Percentiles rank a stretch among this genome's conserved stretches.
These are phyloP conservation scores for Emericellopsis terricola DNA, from an alignment of 495 filamentous ascomycete genomes.

Conservation along the genomic window DNA sequence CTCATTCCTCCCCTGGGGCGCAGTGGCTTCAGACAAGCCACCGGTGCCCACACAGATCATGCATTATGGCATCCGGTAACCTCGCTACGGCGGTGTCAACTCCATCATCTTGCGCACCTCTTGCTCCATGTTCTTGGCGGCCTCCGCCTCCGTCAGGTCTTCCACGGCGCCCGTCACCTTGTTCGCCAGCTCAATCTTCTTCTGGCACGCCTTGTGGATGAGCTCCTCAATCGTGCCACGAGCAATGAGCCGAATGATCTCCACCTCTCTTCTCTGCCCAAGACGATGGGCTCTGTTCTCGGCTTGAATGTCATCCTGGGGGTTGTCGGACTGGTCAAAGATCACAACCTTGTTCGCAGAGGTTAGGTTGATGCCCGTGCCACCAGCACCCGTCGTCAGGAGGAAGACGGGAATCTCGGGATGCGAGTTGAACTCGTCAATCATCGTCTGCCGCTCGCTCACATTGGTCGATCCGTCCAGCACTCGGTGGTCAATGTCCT, in stretches of 20 bases:
- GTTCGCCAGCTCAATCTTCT: slow-evolving; percentile 82
- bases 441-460: slow-evolving; percentile 62
- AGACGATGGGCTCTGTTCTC: slow-evolving; percentile 94
- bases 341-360: slow-evolving; percentile 95
- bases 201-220: slow-evolving; percentile 73
- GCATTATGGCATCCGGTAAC: too few relatives aligned
- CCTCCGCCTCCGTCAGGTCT: slow-evolving; percentile 12
- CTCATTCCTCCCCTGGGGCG: too few relatives aligned
- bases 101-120: slow-evolving; percentile 6
- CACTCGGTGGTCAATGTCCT: slow-evolving; percentile 56
- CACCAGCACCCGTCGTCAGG: slow-evolving; percentile 81
- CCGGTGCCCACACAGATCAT: too few relatives aligned
- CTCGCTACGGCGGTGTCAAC: slow-evolving; percentile 3
- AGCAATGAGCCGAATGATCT: slow-evolving; percentile 66
- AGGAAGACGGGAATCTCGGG: slow-evolving; percentile 75
- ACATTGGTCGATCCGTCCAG: slow-evolving; percentile 78
- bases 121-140: slow-evolving; percentile 9
- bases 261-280: slow-evolving; percentile 76
- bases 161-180: slow-evolving; percentile 35
- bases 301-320: slow-evolving; percentile 89
- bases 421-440: slow-evolving; percentile 69
- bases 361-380: slow-evolving; percentile 86
- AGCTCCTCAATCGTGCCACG: slow-evolving; percentile 81
- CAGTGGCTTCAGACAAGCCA: too few relatives aligned
- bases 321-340: slow-evolving; percentile 90